Base-by-base conservation (phyloP, 2,329 filamentous ascomycete species). In the Cordyceps fumosorosea region DNA sequence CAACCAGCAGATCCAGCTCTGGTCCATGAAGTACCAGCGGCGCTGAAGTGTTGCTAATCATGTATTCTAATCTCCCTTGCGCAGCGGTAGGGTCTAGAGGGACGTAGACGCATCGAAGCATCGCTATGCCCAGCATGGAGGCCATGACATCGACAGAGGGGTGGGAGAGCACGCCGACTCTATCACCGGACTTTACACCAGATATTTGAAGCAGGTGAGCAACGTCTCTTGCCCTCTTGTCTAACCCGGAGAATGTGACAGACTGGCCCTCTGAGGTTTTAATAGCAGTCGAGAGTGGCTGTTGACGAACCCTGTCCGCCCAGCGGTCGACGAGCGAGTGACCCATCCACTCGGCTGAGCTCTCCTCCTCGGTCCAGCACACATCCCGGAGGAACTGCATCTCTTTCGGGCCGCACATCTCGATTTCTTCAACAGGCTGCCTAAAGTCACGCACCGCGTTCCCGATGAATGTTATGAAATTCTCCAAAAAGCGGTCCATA, bases 91-190 rank as follows among this genome's bases (percentile, higher is more conserved):
- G 55, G 37, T 57, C 55, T 5, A 57, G 55, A 22, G 55, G 55
- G 10, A 57, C 55, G 18, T 57, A 57, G 44, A 58, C 56, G 11
- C 56, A 58, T 50, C 45, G 45, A 18, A 58, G 26, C 10, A 58
- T 20, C 7, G 56, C 32, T 2, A 58, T 20, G 2, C 20, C 56
- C 5, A 58, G 56, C 56, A 42, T 51, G 5, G 45, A 48, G 5
- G 56, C 56, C 56, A 58, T 58, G n/a, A 58, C 45, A 20, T 58
- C 56, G 11, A 58, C 50, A 12, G 45, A 58, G 3, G 56, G 56
- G 20, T 58, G 44, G n/a, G 56, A 58, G 1, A 58, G 45, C 26
- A 58, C 56, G 14, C 56, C 56, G 3, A 58, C 8, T 3, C 45
- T 40, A 24, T 58, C 56, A n/a, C 45, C 56, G 26, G 44, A 10